Evolutionary conservation across 805 yeast species (phyloP).

Genomic region (Starmerella sirachaensis): DNA sequence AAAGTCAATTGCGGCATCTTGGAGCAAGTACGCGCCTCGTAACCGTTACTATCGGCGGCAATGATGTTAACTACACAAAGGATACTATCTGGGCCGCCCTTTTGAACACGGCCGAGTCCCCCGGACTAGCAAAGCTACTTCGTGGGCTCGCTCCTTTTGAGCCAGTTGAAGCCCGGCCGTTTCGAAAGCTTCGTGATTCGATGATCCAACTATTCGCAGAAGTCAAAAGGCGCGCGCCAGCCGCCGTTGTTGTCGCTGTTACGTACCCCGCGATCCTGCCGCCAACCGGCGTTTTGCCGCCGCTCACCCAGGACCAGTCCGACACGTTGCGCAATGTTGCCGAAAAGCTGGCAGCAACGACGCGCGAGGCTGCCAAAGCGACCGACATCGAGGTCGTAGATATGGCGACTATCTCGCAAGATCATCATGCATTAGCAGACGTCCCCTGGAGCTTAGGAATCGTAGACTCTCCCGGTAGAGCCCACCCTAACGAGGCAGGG

Average conservation of each 20-base stretch:
- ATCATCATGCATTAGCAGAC: constrained; percentile 5
- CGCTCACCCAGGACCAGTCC: constrained; percentile 5
- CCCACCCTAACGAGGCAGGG: constrained; percentile 10
- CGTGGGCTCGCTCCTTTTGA: neutral
- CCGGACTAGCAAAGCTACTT: neutral
- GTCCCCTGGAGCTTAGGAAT: constrained; percentile 7
- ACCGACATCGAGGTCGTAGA: constrained; percentile 4
- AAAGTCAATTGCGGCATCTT: constrained; percentile 2
- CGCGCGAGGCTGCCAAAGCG: constrained; percentile 4
- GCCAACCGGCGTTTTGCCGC: constrained; percentile 1
- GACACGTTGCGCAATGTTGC: constrained; percentile 5
- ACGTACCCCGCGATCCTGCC: constrained; percentile 7
- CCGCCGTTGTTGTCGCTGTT: constrained; percentile 6
- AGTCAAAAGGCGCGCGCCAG: constrained; percentile 5
- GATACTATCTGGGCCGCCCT: constrained; percentile 4
- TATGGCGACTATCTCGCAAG: constrained; percentile 2
- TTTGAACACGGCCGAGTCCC: neutral
- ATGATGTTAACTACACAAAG: constrained; percentile 10
- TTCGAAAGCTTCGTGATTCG: neutral
- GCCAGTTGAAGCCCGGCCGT: constrained; percentile 2
- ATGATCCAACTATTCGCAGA: neutral
- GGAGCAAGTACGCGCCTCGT: constrained; percentile 7
- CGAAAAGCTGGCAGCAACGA: neutral
- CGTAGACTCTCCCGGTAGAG: neutral
- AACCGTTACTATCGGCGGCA: constrained; percentile 12